phyloP scores from a whole-genome alignment of 768 basidiomycete genomes.

The Boletus subcaerulescens region DNA sequence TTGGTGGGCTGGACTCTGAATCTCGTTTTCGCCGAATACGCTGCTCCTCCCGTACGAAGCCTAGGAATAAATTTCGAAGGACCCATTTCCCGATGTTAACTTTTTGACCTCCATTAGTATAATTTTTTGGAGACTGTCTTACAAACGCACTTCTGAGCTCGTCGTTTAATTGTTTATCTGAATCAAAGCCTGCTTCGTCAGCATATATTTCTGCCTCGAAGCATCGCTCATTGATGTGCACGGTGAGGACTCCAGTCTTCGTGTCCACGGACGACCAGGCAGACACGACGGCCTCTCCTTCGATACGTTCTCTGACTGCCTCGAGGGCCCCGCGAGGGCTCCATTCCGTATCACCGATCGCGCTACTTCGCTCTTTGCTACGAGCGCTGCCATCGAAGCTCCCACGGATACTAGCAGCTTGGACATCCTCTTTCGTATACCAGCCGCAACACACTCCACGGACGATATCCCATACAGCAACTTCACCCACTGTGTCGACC shows the following conservation, averaged over 20 bases:
- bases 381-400: slow-evolving; percentile 40
- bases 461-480: slow-evolving; percentile 92
- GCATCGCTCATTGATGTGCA: slow-evolving; percentile 83
- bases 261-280: slow-evolving; percentile 90
- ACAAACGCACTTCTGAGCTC: slow-evolving; percentile 72
- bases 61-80: slow-evolving; percentile 77
- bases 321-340: slow-evolving; percentile 86
- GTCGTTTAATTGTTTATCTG: slow-evolving; percentile 62
- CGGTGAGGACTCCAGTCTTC: slow-evolving; percentile 80
- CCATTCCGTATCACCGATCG: slow-evolving; percentile 42
- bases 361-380: slow-evolving; percentile 32
- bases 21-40: slow-evolving; percentile 37
- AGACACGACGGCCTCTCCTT: slow-evolving; percentile 85
- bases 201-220: slow-evolving; percentile 96
- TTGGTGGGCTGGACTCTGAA: slow-evolving; percentile 16
- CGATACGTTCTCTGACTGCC: slow-evolving; percentile 84
- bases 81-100: slow-evolving; percentile 95
- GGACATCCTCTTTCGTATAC: slow-evolving; percentile 65
- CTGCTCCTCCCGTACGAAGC: slow-evolving; percentile 71
- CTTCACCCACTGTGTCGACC: slow-evolving; percentile 83
- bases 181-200: slow-evolving; percentile 77
- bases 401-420: slow-evolving; percentile 48
- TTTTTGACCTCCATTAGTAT: slow-evolving; percentile 31
- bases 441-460: slow-evolving; percentile 71
- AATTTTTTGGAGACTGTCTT: not conserved